A percentile compares a stretch with the other conserved stretches of the same genome.
phyloP scores from a whole-genome alignment of 2,329 filamentous ascomycete genomes.

The Penicillium sp. region DNA sequence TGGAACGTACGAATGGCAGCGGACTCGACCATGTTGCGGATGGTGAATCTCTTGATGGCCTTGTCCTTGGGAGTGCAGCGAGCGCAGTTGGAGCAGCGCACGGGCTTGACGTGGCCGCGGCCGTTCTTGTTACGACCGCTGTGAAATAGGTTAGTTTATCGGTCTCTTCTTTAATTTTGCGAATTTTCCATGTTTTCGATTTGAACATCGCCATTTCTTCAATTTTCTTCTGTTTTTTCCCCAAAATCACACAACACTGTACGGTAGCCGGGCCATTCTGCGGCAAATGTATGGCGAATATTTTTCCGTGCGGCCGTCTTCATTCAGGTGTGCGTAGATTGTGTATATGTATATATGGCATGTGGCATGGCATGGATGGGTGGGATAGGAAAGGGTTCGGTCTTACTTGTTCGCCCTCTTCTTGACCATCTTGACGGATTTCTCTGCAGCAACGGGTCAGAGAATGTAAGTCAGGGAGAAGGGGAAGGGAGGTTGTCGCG shows the following conservation, averaged over 20 bases:
- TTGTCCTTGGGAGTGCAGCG: slow-evolving; percentile 97
- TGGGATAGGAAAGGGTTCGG: too few species aligned
- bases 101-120: slow-evolving; percentile 99
- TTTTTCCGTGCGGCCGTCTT: too few species aligned
- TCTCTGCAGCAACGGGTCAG: slow-evolving; percentile 28
- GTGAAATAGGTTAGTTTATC: slow-evolving; percentile 26
- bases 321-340: too few species aligned
- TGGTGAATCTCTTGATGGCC: slow-evolving; percentile 99
- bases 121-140: slow-evolving; percentile 99
- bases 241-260: too few species aligned
- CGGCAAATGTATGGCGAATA: slow-evolving; percentile 1
- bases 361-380: too few species aligned
- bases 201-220: too few species aligned
- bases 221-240: too few species aligned
- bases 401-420: slow-evolving; percentile 66
- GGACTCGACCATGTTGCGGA: slow-evolving; percentile 99
- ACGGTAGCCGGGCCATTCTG: too few species aligned
- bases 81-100: slow-evolving; percentile 83
- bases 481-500: slow-evolving; percentile 24
- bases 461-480: too few species aligned
- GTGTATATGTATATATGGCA: too few species aligned
- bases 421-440: slow-evolving; percentile 62
- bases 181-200: too few species aligned
- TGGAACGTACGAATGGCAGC: slow-evolving; percentile 88
- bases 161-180: too few species aligned